Base-by-base conservation (phyloP, 495 filamentous ascomycete species). In the Penicillium dipodomyicola region DNA sequence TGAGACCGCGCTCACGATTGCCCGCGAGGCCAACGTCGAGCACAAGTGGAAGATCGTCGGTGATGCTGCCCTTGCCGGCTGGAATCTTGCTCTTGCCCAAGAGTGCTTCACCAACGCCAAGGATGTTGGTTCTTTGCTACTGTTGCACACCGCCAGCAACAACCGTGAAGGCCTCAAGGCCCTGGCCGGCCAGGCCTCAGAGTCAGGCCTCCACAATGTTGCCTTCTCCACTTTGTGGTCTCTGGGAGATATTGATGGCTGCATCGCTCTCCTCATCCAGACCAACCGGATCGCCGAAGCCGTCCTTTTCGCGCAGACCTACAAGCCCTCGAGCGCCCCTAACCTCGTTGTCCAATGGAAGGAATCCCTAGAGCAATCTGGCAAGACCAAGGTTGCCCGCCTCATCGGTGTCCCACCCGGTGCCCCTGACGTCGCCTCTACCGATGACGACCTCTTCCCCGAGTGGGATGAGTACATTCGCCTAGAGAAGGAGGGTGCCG, bases 41-140 rank as follows among this genome's bases (percentile, higher is more conserved):
- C 95, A 97, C 74, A 94, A 95, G 72, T 98, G 93, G 93, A 97
- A 97, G 79, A 90, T 82, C 1, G 86, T 98, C 17, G 94, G 94
- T 42, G 94, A 98, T 60, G 89, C 92, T 1, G 95, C 95, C 27
- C 81, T 98, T 39, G 69, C 84, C 1, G 86, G 77, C 11, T 98
- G 94, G 94, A 86, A 98, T 67, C 79, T 97, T 23, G 72, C 80
- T 2, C 83, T 98, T 19, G 94, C 94, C 1, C 87, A 92, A 57
- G 90, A 96, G 72, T 97, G 95, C 75, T 98, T 97, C 74, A 80
- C 79, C 30, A 83, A 91, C 52, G 91, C 92, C 35, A 91, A 91
- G 63, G 94, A 98, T 63, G 72, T 96, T 7, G 93, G 94, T 17
- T 95, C 90, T 1, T 75, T 98, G 3, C 80, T 98, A 2, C 84